Evolutionary conservation across 495 filamentous ascomycete species (phyloP), one percentile per base, ranked within the genome.

Genomic region (Penicillium macrosclerotiorum): DNA sequence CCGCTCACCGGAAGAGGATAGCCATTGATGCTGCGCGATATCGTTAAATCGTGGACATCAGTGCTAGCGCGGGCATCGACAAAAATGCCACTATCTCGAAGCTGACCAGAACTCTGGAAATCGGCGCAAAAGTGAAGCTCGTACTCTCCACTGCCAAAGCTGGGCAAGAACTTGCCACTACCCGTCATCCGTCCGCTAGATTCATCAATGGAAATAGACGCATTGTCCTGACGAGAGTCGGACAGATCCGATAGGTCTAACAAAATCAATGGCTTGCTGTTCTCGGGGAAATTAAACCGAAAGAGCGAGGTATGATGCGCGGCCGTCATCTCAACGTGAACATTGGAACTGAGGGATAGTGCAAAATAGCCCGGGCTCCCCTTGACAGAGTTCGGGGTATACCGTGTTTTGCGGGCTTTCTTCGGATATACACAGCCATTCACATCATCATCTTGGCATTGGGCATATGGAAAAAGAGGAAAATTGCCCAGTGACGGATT

Each of bases 401-500:
- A 80, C 20, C 55, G 38, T 2, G 65, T 73, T 25, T 71, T 75
- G 31, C 79, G 67, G 8, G 70, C 46, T 40, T 59, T 63, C 57
- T 86, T 85, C 6, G 82, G 79, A 47, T 79, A 90, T 3, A 63
- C 66, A 57, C 86, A 91, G 17, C 74, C 74, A 64, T 89, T 72
- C 44, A 89, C 64, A 47, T 84, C 75, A 45, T 86, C 79, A 25
- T 69, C 71, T 0, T 72, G 71, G 52, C 87, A 91, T 32, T 76
- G 69, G 33, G 73, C 67, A 51, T 85, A 81, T 2, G 85, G 79
- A 47, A 91, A 90, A 4, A 90, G 66, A 29, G 86, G 76, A 44
- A 89, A 91, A 59, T 87, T 87, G 13, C 87, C 87, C 3, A 91
- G 68, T 25, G 79, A 85, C 1, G 85, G 83, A 23, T 79, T 81